These are phyloP conservation scores for Teratosphaeria pseudoeucalypti DNA, from an alignment of 2,329 filamentous ascomycete genomes.

Conservation along the genomic window DNA sequence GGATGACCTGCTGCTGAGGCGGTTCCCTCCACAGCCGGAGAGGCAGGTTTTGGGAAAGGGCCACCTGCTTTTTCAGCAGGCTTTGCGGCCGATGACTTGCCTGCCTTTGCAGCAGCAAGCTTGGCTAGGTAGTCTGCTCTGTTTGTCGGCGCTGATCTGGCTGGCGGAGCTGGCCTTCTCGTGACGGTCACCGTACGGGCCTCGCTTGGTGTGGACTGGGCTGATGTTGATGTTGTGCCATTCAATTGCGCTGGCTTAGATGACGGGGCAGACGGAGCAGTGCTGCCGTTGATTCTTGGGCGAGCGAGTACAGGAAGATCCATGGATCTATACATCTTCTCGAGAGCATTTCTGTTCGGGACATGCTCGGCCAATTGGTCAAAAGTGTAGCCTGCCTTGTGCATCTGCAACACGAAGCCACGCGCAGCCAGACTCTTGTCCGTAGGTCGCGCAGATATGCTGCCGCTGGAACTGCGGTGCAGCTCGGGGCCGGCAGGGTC, in stretches of 20 bases:
- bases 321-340: conserved; percentile 46
- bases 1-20: background rate
- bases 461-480: background rate
- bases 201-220: background rate
- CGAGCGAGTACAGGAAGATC: background rate
- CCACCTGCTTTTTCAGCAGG: background rate
- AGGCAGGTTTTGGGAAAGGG: background rate
- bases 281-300: background rate
- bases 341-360: conserved; percentile 53
- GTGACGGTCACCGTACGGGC: background rate
- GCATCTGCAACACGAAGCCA: conserved; percentile 25
- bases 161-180: background rate
- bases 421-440: background rate
- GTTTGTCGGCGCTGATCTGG: background rate
- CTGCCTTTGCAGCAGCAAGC: conserved; percentile 2
- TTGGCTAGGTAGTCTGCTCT: background rate
- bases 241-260: background rate
- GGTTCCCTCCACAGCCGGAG: background rate
- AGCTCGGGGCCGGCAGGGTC: background rate
- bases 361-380: conserved; percentile 64
- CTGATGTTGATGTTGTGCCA: background rate
- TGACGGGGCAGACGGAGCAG: background rate
- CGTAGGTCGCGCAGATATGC: background rate
- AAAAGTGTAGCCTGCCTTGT: conserved; percentile 58
- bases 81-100: background rate